phyloP scores from a whole-genome alignment of 441 rosid genomes.

The Corymbia calophylla region DNA sequence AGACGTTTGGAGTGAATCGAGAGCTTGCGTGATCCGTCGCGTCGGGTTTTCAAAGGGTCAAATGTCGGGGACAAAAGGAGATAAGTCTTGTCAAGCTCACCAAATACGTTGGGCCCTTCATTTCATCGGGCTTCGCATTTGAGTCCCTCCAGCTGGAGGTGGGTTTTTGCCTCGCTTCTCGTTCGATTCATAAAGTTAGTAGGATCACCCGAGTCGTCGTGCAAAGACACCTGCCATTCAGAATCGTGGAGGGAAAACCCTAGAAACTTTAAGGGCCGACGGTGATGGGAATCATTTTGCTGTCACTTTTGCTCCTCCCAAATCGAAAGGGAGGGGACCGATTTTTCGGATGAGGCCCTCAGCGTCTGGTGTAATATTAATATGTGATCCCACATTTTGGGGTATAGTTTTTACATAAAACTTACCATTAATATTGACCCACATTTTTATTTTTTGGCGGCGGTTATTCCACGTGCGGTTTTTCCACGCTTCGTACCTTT shows the following conservation, averaged over 20 bases:
- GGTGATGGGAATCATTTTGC: background rate
- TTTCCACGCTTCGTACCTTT: no score
- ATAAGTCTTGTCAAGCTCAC: no score
- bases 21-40: background rate
- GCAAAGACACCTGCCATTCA: background rate
- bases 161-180: background rate
- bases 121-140: background rate
- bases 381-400: no score
- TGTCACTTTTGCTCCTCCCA: background rate
- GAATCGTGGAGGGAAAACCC: background rate
- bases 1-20: background rate
- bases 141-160: no score
- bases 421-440: no score
- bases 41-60: background rate
- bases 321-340: background rate
- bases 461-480: no score
- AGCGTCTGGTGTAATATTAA: no score
- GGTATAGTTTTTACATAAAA: no score
- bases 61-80: background rate
- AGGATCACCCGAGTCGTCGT: background rate
- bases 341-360: background rate
- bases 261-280: background rate
- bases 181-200: background rate
- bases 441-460: no score
- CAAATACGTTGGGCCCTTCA: background rate